These are phyloP conservation scores for Coprinellus aureogranulatus DNA, from an alignment of 768 basidiomycete species.

Conservation along the genomic window DNA sequence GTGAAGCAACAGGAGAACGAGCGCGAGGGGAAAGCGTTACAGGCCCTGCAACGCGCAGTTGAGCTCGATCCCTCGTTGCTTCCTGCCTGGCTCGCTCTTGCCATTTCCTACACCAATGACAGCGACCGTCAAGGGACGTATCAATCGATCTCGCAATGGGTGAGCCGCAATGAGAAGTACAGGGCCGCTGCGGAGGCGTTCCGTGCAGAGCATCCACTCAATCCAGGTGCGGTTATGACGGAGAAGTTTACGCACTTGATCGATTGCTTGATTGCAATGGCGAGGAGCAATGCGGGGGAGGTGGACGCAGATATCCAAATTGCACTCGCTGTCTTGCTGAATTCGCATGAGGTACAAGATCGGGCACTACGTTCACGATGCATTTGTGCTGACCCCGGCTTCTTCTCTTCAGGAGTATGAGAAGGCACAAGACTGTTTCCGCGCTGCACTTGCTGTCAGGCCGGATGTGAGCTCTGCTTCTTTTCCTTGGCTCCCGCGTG, in stretches of 20 bases:
- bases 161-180: conserved; percentile 60
- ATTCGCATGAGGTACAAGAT: conserved; percentile 73
- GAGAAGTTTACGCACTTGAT: conserved; percentile 57
- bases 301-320: conserved; percentile 96
- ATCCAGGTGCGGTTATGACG: conserved; percentile 25
- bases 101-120: conserved; percentile 91
- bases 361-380: not conserved
- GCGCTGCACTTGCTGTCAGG: conserved; percentile 78
- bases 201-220: conserved; percentile 30
- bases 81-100: conserved; percentile 85
- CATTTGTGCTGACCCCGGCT: conserved; percentile 7
- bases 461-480: conserved; percentile 62
- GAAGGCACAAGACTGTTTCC: conserved; percentile 94
- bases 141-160: conserved; percentile 84
- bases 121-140: conserved; percentile 70
- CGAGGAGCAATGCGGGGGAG: conserved; percentile 52
- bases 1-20: conserved; percentile 99
- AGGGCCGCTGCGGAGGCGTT: conserved; percentile 40
- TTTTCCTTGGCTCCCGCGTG: not conserved
- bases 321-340: conserved; percentile 89
- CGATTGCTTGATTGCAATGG: conserved; percentile 80
- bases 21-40: conserved; percentile 84
- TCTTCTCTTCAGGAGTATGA: conserved; percentile 64
- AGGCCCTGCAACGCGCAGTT: conserved; percentile 77
- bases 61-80: conserved; percentile 76